phyloP scores from a whole-genome alignment of 2,329 filamentous ascomycete species.

The Atkinsonella texensis region DNA sequence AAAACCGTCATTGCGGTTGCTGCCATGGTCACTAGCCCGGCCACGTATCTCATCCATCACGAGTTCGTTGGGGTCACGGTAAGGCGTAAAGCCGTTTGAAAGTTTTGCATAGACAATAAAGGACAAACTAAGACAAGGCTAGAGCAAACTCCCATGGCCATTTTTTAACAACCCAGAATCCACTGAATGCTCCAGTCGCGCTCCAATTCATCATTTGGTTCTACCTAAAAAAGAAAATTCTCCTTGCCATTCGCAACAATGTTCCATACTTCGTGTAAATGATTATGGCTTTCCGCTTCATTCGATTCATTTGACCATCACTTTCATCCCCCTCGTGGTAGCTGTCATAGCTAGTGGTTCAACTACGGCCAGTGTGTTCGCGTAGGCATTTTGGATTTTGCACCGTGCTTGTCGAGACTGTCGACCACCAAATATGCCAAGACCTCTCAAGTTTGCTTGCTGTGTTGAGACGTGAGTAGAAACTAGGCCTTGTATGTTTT shows the following conservation, averaged over 20 bases:
- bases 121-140: background rate
- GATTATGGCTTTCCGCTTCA: background rate
- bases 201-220: constrained; percentile 5
- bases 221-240: background rate
- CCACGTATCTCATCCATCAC: background rate
- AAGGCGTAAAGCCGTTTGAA: background rate
- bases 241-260: constrained; percentile 1
- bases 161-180: background rate
- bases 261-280: background rate
- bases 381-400: too few species aligned
- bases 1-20: background rate
- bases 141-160: background rate
- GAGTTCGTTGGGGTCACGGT: background rate
- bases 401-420: too few species aligned
- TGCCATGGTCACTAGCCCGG: too few species aligned
- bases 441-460: too few species aligned
- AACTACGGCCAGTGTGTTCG: too few species aligned
- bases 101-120: background rate
- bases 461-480: too few species aligned
- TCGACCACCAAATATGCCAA: too few species aligned
- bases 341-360: background rate
- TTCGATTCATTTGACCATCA: background rate
- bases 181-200: constrained; percentile 2
- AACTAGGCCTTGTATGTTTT: too few species aligned
- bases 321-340: background rate